Base-by-base conservation (phyloP, 768 basidiomycete genomes). In the Hygrophoropsis aurantiaca region DNA sequence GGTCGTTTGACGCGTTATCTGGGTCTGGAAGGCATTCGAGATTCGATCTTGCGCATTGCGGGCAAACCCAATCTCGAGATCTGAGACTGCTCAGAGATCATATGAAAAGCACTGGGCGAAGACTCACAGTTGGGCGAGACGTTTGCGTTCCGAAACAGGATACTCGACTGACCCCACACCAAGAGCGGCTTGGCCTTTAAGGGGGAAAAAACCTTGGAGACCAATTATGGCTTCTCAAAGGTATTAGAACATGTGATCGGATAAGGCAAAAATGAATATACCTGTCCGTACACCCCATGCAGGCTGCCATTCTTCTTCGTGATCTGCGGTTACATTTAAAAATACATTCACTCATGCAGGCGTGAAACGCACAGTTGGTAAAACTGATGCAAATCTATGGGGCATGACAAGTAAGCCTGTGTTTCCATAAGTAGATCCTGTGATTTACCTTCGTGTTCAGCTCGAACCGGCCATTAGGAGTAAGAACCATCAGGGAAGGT, bases 231-330 rank as follows among this genome's bases (percentile, higher is more conserved):
- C 90, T 90, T 52, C 30, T 24, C 6, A 42, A 11, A 32, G 47
- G 42, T n/a, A 40, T 61, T 34, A 52, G 55, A 6, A 30, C 45
- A 25, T 23, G 40, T 50, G 33, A 33, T 57, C 55, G 36, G 27
- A 1, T 13, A 41, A 55, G 50, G 20, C 18, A 32, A 38, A 16
- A 44, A 41, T 44, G 44, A 40, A 40, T 76, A 51, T 49, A 88
- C 89, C 94, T 46, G 94, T 98, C 52, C 95, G 81, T 16, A 98
- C 90, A 46, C 95, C 95, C 95, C 95, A 98, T 20, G 93, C 92
- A 30, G 95, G 95, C 66, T 97, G 94, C 95, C 95, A 98, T 25
- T 90, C 75, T 56, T 97, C 95, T 67, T 94, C 91, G 55, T 97
- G 94, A 73, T 95, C 88, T 91, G 57, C 34, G 16, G 7, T 38